These are phyloP conservation scores for Penicillium sp. DNA, from an alignment of 2,329 filamentous ascomycete species.

Conservation along the genomic window DNA sequence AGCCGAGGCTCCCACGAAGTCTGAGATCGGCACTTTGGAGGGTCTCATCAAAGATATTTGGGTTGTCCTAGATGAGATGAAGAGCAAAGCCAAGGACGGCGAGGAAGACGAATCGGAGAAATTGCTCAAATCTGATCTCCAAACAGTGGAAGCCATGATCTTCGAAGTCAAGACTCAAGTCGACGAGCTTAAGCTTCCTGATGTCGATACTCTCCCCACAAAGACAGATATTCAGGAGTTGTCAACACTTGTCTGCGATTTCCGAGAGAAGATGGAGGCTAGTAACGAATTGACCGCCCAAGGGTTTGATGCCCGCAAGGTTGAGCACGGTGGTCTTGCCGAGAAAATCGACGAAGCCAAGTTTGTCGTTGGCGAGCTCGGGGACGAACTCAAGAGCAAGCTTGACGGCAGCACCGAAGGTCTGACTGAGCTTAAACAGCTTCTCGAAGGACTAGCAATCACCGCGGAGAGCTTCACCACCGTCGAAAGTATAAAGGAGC, in stretches of 20 bases:
- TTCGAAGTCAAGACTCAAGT: conserved; percentile 76
- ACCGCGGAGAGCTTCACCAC: conserved; percentile 40
- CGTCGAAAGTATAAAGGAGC: conserved; percentile 57
- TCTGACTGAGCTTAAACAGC: conserved; percentile 49
- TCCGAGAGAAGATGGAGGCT: conserved; percentile 54
- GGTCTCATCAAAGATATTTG: conserved; percentile 70
- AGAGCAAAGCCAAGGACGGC: conserved; percentile 31
- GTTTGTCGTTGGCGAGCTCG: conserved; percentile 66
- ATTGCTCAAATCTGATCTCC: conserved; percentile 71
- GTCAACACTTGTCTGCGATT: conserved; percentile 62
- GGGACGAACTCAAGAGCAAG: conserved; percentile 64
- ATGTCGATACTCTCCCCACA: conserved; percentile 61
- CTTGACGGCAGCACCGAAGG: conserved; percentile 66
- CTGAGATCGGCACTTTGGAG: conserved; percentile 69
- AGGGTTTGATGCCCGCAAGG: conserved; percentile 72
- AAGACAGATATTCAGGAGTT: conserved; percentile 67
- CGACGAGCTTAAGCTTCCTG: conserved; percentile 62
- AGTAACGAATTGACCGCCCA: conserved; percentile 67
- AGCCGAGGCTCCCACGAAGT: conserved; percentile 60
- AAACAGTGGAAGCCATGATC: conserved; percentile 69
- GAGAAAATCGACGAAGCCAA: conserved; percentile 74
- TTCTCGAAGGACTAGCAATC: conserved; percentile 62
- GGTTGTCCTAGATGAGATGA: conserved; percentile 63
- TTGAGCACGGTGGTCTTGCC: conserved; percentile 68
- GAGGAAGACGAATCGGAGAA: conserved; percentile 50